Conservation (phyloP, 495 filamentous ascomycete species). For the Penicillium simplicissimum region DNA sequence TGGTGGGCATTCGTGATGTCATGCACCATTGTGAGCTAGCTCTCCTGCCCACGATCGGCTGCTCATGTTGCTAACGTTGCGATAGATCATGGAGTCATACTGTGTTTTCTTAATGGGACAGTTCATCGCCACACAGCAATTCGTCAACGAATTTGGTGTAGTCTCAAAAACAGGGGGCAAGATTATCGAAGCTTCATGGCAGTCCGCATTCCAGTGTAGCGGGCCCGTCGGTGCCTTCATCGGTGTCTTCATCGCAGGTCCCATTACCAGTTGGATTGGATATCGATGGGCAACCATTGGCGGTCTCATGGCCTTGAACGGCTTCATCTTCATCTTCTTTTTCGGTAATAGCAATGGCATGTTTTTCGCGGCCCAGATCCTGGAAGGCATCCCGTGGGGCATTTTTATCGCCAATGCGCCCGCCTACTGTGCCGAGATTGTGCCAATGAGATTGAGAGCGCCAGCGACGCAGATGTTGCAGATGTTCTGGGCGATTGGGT, state of each 20-base stretch:
- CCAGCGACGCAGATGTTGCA: slow-evolving; percentile 49
- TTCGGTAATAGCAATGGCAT: slow-evolving; percentile 42
- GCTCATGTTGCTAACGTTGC: slow-evolving; percentile 31
- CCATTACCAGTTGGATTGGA: slow-evolving; percentile 47
- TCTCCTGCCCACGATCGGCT: slow-evolving; percentile 22
- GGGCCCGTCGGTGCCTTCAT: slow-evolving; percentile 47
- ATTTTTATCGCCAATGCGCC: slow-evolving; percentile 51
- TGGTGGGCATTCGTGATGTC: slow-evolving; percentile 57
- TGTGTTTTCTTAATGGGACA: slow-evolving; percentile 46
- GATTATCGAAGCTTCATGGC: slow-evolving; percentile 43
- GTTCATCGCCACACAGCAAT: slow-evolving; percentile 43
- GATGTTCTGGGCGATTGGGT: slow-evolving; percentile 50
- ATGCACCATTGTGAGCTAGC: slow-evolving; percentile 53
- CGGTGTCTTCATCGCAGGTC: slow-evolving; percentile 47
- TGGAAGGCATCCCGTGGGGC: slow-evolving; percentile 52
- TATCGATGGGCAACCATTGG: slow-evolving; percentile 48
- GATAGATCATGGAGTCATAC: slow-evolving; percentile 51
- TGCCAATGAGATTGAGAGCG: slow-evolving; percentile 45
- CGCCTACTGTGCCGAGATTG: slow-evolving; percentile 48
- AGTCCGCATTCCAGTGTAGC: slow-evolving; percentile 45
- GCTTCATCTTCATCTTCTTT: slow-evolving; percentile 49
- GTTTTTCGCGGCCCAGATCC: slow-evolving; percentile 46
- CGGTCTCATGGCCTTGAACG: slow-evolving; percentile 46
- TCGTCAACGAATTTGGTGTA: slow-evolving; percentile 38
- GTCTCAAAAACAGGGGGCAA: background rate